phyloP scores from a whole-genome alignment of 2,329 filamentous ascomycete species.

The Exophiala dermatitidis region DNA sequence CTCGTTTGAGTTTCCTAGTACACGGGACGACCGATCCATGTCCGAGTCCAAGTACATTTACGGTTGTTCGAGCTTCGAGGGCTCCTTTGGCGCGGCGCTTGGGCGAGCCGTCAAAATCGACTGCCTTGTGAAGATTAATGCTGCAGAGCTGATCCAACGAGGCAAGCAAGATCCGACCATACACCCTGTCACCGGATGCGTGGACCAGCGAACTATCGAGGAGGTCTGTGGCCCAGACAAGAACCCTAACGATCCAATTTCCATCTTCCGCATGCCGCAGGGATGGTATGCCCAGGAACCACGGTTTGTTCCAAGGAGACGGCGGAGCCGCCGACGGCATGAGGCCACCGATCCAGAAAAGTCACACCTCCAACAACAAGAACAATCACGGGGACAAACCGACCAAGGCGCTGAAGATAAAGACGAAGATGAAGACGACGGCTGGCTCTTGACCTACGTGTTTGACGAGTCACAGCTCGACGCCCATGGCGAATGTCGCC shows the following conservation, averaged over 20 bases:
- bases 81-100: conserved; percentile 53
- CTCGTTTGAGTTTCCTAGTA: conserved; percentile 61
- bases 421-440: conserved; percentile 51
- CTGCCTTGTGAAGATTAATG: conserved; percentile 56
- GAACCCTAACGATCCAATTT: conserved; percentile 50
- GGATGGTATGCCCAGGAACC: conserved; percentile 62
- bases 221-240: conserved; percentile 44
- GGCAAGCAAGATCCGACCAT: conserved; percentile 44
- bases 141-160: conserved; percentile 45
- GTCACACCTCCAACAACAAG: too few species aligned
- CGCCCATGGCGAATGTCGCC: conserved; percentile 40
- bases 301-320: conserved; percentile 51
- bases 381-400: too few species aligned
- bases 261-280: conserved; percentile 54
- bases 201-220: conserved; percentile 51
- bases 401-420: too few species aligned
- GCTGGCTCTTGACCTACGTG: conserved; percentile 61
- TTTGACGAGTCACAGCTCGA: conserved; percentile 62
- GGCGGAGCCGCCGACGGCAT: too few species aligned
- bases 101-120: conserved; percentile 62
- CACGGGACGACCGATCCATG: conserved; percentile 53
- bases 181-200: conserved; percentile 50
- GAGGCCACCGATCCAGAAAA: too few species aligned
- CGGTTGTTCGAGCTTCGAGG: conserved; percentile 55
- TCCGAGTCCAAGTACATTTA: conserved; percentile 54